Evolutionary conservation across 1,284 basidiomycete species (phyloP).

Genomic region (Malassezia furfur): DNA sequence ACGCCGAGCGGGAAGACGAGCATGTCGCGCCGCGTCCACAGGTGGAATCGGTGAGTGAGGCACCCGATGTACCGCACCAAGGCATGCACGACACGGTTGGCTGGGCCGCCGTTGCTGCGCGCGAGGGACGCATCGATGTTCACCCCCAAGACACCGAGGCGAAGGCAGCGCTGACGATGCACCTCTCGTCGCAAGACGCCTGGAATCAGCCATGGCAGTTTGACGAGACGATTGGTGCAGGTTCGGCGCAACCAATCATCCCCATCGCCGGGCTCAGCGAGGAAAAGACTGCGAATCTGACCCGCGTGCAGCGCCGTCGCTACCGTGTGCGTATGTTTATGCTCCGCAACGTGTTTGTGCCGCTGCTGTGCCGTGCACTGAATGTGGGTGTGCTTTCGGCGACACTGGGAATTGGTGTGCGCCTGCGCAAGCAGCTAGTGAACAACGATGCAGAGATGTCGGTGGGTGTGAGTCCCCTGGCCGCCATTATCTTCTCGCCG

Average conservation of each 20-base stretch:
- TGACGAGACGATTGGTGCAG: slow-evolving; percentile 2
- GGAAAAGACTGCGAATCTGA: not conserved
- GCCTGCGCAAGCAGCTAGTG: slow-evolving; percentile 59
- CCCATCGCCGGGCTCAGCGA: not conserved
- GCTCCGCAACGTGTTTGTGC: slow-evolving; percentile 46
- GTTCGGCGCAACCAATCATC: not conserved
- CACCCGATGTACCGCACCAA: not conserved
- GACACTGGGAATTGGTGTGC: slow-evolving; percentile 69
- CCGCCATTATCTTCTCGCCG: slow-evolving; percentile 77
- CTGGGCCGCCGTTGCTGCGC: not conserved
- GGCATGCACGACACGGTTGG: not conserved
- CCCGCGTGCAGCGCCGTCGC: slow-evolving; percentile 37
- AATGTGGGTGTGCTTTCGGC: slow-evolving; percentile 72
- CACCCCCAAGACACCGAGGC: slow-evolving; percentile 1
- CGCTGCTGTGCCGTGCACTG: slow-evolving; percentile 68
- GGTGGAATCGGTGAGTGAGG: not conserved
- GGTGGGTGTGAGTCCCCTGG: slow-evolving; percentile 68
- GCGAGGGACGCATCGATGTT: not conserved
- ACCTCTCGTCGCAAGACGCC: not conserved
- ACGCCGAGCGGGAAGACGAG: not conserved
- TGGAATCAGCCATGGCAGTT: slow-evolving; percentile 16
- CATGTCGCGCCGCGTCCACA: not conserved
- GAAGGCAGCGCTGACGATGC: not conserved
- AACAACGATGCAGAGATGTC: slow-evolving; percentile 57
- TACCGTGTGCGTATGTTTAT: slow-evolving; percentile 23